These are phyloP conservation scores for Tetragonia tetragonoides DNA, from an alignment of 148 eudicot species.

Conservation along the genomic window DNA sequence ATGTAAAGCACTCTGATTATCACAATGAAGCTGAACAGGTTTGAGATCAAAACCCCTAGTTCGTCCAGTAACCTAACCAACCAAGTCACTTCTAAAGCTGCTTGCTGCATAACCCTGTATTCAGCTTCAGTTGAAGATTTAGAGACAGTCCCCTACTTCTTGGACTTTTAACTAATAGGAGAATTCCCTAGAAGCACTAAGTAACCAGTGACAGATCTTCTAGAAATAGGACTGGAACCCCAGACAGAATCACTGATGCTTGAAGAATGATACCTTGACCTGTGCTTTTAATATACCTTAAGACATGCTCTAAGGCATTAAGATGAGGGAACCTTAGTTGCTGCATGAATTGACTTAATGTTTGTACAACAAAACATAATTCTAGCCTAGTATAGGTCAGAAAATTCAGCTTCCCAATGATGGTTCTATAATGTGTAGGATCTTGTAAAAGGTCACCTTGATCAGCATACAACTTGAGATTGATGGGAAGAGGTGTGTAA, in stretches of 20 bases:
- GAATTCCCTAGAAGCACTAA: neutral
- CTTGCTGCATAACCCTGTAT: too few relatives aligned
- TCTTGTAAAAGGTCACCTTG: too few relatives aligned
- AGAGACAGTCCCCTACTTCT: neutral
- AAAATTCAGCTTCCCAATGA: neutral
- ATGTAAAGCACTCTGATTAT: too few relatives aligned
- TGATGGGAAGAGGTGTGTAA: neutral
- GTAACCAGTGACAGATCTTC: neutral
- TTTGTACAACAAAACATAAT: neutral
- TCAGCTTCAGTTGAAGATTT: too few relatives aligned
- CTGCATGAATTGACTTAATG: neutral
- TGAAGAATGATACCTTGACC: neutral
- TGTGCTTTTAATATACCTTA: neutral
- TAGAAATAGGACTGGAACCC: neutral
- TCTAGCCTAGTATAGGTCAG: neutral
- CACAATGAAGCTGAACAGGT: too few relatives aligned
- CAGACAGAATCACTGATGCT: neutral
- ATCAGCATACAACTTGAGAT: too few relatives aligned
- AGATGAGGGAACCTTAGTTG: neutral
- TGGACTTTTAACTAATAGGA: neutral
- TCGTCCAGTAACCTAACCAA: too few relatives aligned
- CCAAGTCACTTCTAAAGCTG: too few relatives aligned
- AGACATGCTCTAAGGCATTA: neutral
- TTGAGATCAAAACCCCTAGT: too few relatives aligned
- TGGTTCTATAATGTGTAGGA: too few relatives aligned